Base-by-base conservation (phyloP, 2,329 filamentous ascomycete species). In the Westerdykella aurantiaca region DNA sequence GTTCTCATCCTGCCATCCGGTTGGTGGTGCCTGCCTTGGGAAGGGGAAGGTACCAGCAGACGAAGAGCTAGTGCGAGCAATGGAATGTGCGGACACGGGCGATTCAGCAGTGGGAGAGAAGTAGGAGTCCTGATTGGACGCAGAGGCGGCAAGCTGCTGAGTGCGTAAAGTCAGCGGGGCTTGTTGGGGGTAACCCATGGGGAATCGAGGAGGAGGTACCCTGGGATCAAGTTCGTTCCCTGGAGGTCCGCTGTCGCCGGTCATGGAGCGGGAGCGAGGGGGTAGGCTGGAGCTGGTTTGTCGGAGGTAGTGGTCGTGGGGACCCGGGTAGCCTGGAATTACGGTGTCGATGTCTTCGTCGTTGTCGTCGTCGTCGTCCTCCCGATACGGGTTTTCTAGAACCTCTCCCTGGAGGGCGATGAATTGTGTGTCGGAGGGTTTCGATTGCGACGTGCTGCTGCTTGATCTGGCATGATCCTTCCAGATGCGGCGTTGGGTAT, bases 21-120 rank as follows among this genome's bases (percentile, higher is more conserved):
- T 78, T 51, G 83, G 79, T 1, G 87, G 83, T 10, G 75, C 76
- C 52, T 87, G 80, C 49, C 89, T 84, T 41, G 88, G 83, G 59
- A 95, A 94, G 1, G 82, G 81, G 57, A 89, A 94, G 62, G 89
- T 83, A 37, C 82, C 81, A 34, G 86, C 88, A 5, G 86, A 72
- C 47, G 70, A 78, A 1, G 81, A 81, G 63, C 86, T 90, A 6
- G 85, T 84, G 39, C 87, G 78, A 18, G 84, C 84, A 43, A 54
- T 64, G 1, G 63, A 66, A 44, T 55, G 51, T 3, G 55, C 56
- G 12, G 85, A 88, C 35, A 82, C 81, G 9, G 87, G 86, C 0
- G 86, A 88, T 43, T 96, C 90, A 29, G 77, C 79, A 2, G 84
- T 78, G 0, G 93, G 93, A 0, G 91, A 97, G 68, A 98, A 98